Base-by-base conservation (phyloP, 495 filamentous ascomycete species). In the Daldinia bambusicola region DNA sequence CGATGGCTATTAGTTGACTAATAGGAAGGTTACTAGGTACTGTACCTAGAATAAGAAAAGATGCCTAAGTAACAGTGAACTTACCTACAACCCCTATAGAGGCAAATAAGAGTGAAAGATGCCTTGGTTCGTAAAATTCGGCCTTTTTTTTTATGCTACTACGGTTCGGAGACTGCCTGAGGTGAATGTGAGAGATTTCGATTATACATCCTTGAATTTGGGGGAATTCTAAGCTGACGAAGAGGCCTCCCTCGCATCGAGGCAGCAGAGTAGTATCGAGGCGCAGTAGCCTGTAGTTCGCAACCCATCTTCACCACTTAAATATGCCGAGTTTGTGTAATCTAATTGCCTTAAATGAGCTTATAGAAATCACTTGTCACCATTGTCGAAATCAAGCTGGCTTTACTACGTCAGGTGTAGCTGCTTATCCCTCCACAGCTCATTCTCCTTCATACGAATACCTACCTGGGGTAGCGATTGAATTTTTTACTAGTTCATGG, bases 281-380 rank as follows among this genome's bases (percentile, higher is more conserved):
- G 68, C 68, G 62, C 56, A 66, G 67, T 48, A 38, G 60, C 14
- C 20, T 14, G 61, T 58, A 61, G 67, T 65, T 43, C 67, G 67
- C 67, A 16, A 40, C 34, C 61, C 56, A 7, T 45, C 45, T 61
- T 51, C 45, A 63, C 30, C 26, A 59, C 20, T 45, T 14, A 34
- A n/a, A 2, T 48, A 45, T 37, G 22, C 61, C 16, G 20, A 63
- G 43, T 59, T 60, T 38, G 62, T 50, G 50, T 26, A 56, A 18
- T 31, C n/a, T 50, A 62, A 62, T 58, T 62, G 68, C 68, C 68
- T 71, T 66, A 40, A 22, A 55, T 53, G n/a, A 45, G 30, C 22
- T n/a, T 31, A 7, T 31, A 1, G 36, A 32, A 30, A 37, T 45
- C 16, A 43, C n/a, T n/a, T 41, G 26, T 3, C n/a, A 41, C 34